A percentile compares a stretch with the other conserved stretches of the same genome.
phyloP scores from a whole-genome alignment of 306 rosid species.

The Sphenostylis stenocarpa region DNA sequence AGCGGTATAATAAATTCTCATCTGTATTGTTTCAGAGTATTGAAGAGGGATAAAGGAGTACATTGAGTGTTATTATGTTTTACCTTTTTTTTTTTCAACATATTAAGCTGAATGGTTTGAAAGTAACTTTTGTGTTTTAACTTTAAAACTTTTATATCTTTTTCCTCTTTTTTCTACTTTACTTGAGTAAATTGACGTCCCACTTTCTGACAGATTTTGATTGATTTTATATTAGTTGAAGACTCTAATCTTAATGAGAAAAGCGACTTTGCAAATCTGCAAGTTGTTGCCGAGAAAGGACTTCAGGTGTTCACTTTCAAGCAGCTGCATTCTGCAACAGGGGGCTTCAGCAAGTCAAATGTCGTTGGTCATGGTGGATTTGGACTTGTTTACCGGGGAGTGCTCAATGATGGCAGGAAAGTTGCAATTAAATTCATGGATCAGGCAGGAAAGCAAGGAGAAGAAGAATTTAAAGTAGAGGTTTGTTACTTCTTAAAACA shows the following conservation, averaged over 20 bases:
- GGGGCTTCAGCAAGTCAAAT: conserved; percentile 88
- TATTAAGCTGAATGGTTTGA: background rate
- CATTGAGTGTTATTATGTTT: background rate
- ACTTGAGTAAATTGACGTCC: conserved; percentile 29
- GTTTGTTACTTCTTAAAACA: conserved; percentile 44
- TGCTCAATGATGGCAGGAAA: conserved; percentile 78
- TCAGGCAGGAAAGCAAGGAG: conserved; percentile 91
- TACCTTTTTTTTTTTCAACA: background rate
- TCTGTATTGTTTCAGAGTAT: background rate
- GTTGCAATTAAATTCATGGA: conserved; percentile 92
- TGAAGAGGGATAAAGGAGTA: background rate
- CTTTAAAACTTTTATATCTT: background rate
- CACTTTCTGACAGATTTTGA: conserved; percentile 29
- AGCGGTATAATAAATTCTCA: background rate
- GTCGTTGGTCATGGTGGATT: conserved; percentile 92
- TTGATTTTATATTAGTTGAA: conserved; percentile 44
- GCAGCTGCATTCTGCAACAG: conserved; percentile 90
- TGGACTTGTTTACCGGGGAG: conserved; percentile 86
- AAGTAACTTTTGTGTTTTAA: background rate
- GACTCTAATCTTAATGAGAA: conserved; percentile 46
- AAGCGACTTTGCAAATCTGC: conserved; percentile 53
- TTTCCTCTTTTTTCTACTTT: conserved; percentile 12
- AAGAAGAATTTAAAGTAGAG: conserved; percentile 89
- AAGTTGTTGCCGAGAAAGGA: conserved; percentile 70
- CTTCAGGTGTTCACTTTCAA: conserved; percentile 80